These are phyloP conservation scores for Cudoniella acicularis DNA, from an alignment of 495 filamentous ascomycete species.

Conservation along the genomic window DNA sequence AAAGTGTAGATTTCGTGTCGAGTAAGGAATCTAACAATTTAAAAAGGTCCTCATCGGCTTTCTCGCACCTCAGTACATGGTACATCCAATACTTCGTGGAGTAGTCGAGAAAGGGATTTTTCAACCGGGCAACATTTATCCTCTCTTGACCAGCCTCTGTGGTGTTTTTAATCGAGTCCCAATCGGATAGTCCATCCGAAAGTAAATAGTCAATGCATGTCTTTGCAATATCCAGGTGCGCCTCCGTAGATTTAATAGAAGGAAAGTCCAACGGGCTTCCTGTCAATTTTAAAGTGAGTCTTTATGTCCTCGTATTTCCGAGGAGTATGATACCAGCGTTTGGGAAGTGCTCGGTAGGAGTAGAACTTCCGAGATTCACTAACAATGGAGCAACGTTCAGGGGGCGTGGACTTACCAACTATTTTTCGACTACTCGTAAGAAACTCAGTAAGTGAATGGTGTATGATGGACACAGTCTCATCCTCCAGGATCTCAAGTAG, in stretches of 20 bases:
- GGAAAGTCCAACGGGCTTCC: constrained; percentile 19
- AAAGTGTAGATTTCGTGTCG: neutral
- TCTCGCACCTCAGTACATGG: constrained; percentile 17
- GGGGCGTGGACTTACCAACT: no score
- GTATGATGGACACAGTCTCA: constrained; percentile 46
- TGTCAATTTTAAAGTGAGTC: no score
- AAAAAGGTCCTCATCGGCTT: constrained; percentile 5
- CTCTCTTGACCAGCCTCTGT: neutral
- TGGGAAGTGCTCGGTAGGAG: no score
- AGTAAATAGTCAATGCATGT: neutral
- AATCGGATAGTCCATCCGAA: neutral
- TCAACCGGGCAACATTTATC: neutral
- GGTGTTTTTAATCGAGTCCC: neutral
- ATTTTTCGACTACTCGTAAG: constrained; percentile 28
- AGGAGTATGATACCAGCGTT: no score
- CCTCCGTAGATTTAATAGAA: constrained; percentile 24
- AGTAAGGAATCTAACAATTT: constrained; percentile 4
- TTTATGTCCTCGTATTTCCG: no score
- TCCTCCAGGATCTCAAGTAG: constrained; percentile 47
- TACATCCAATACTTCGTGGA: constrained; percentile 25
- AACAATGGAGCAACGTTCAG: no score
- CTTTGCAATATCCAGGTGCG: constrained; percentile 23
- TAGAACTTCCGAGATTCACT: no score
- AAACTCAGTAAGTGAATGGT: constrained; percentile 54
- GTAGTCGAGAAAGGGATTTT: constrained; percentile 31